phyloP scores from a whole-genome alignment of 768 basidiomycete genomes.

The Rubroboletus satanas region DNA sequence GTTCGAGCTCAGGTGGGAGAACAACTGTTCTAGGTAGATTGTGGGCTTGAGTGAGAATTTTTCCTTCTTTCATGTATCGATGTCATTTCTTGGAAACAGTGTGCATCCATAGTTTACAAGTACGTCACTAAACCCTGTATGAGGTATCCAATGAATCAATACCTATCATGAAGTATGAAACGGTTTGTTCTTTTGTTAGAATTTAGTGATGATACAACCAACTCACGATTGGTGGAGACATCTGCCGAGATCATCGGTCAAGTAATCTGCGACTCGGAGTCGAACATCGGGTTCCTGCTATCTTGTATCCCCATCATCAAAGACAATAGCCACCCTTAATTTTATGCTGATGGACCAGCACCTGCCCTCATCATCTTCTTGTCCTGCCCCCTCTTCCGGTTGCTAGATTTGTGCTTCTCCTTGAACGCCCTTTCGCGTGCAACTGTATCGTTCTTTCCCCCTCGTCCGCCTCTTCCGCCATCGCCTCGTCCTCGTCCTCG shows the following conservation, averaged over 20 bases:
- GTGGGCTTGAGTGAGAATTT: constrained; percentile 36
- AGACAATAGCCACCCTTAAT: background rate
- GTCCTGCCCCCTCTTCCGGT: constrained; percentile 81
- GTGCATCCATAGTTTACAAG: background rate
- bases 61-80: background rate
- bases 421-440: constrained; percentile 66
- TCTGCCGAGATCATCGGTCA: constrained; percentile 67
- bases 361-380: constrained; percentile 79
- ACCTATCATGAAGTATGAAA: background rate
- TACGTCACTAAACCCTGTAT: background rate
- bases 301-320: background rate
- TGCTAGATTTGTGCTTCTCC: constrained; percentile 77
- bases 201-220: no score
- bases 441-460: constrained; percentile 36
- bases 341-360: constrained; percentile 32
- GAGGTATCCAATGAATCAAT: background rate
- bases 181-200: background rate
- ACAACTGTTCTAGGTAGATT: constrained; percentile 61
- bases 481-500: constrained; percentile 43
- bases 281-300: background rate
- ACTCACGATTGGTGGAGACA: constrained; percentile 38
- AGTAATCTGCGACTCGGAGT: background rate
- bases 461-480: constrained; percentile 34
- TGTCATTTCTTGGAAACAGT: background rate
- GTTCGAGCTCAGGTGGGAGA: constrained; percentile 31